A percentile compares a stretch with the other conserved stretches of the same genome.
phyloP scores from a whole-genome alignment of 805 yeast species.

The Pichia rugopelliculosa region DNA sequence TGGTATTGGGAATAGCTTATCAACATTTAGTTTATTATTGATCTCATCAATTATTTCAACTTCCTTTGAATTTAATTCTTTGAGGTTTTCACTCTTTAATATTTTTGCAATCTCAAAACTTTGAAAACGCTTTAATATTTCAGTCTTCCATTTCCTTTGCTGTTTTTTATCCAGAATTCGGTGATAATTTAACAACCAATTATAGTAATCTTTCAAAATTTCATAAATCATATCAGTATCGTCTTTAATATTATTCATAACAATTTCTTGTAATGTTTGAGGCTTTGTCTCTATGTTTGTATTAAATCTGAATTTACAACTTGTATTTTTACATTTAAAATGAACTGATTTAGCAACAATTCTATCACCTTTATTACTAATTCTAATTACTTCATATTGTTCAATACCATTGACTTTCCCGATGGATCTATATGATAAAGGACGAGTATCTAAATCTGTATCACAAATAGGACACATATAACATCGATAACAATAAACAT shows the following conservation, averaged over 20 bases:
- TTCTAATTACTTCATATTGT: slow-evolving; percentile 1
- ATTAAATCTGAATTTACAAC: slow-evolving; percentile 29
- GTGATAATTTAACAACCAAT: slow-evolving; percentile 14
- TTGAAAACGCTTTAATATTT: slow-evolving; percentile 12
- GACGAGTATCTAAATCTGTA: slow-evolving; percentile 12
- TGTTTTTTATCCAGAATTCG: slow-evolving; percentile 10
- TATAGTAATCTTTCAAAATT: slow-evolving; percentile 12
- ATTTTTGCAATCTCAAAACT: slow-evolving; percentile 20
- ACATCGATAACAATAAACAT: slow-evolving; percentile 24
- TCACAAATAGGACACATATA: slow-evolving; percentile 30
- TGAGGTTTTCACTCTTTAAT: slow-evolving; percentile 9
- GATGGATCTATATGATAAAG: slow-evolving; percentile 11
- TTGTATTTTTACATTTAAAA: slow-evolving; percentile 33
- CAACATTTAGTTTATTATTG: neutral
- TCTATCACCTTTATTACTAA: slow-evolving; percentile 1
- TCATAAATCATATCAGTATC: slow-evolving; percentile 11
- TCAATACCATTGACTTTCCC: neutral
- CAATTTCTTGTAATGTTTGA: slow-evolving; percentile 29
- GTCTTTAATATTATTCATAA: slow-evolving; percentile 14
- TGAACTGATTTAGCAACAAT: slow-evolving; percentile 29
- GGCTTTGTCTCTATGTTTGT: slow-evolving; percentile 36
- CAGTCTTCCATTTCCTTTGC: slow-evolving; percentile 8
- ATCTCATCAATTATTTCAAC: neutral
- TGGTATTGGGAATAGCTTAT: slow-evolving; percentile 9
- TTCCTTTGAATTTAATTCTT: neutral